Evolutionary conservation across 176 grass and related monocot genomes (phyloP), one percentile per base, ranked within the genome.

Genomic region (Secale cereale): DNA sequence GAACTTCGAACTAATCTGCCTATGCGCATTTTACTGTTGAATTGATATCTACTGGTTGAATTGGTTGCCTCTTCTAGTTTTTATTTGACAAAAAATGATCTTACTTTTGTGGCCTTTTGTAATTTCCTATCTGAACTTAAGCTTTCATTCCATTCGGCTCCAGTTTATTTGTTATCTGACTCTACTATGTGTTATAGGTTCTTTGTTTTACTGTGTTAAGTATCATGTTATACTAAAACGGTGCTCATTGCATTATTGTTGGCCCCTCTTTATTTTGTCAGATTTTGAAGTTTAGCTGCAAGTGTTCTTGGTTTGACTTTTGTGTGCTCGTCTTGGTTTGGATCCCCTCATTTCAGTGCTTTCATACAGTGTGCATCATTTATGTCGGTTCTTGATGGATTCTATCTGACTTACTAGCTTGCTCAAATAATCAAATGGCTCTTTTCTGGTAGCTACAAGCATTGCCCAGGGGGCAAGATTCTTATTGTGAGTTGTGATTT

Each of bases 361-460:
- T 7, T 36, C 35, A 7, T 36, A 36, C 35, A 36, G 35, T 36
- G 35, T 36, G 35, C 35, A 36, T 36, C 6, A 36, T 7, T 36
- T 36, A 36, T 36, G 35, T 36, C 35, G 35, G 35, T 36, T 7
- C 35, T 36, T 36, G n/a, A n/a, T n/a, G n/a, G n/a, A 36, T 36
- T 36, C 7, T 36, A 5, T 35, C 5, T 35, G 33, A 35, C 6
- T 40, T 1, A 36, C 36, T 37, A 37, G 37, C 8, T 39, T 39
- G 37, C 8, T 39, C 37, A 39, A 10, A 94, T 94, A 88, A 89
- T 39, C 37, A 39, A 10, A 94, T 94, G 89, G 91, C 88, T 90
- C 86, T 90, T 98, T 80, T 31, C 74, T 70, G 70, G 31, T 87
- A 95, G 96, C 89, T 74, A 29, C 1, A 28, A 29, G 40, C 39